Evolutionary conservation across 306 rosid species (phyloP), one percentile per base, ranked within the genome.

Genomic region (Geum urbanum): DNA sequence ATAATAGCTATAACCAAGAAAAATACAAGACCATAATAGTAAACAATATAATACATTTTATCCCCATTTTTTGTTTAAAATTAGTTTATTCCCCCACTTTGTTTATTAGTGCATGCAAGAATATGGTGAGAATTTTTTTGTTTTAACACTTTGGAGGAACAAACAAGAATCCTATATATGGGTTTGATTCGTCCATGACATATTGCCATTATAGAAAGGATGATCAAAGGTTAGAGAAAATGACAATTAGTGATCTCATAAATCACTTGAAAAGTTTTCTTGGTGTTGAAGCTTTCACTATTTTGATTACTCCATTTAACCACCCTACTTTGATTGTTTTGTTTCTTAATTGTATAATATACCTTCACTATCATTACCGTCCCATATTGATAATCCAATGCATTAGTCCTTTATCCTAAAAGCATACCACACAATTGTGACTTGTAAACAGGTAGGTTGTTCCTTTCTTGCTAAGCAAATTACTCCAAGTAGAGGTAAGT

Each of bases 61-160:
- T 1, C 14, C 44, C 40, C 64, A 58, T 43, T 32, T 1, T 58
- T 10, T 12, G 35, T 5, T 0, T 1, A 56, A 55, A 55, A 20
- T 7, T 56, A 24, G 62, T 39, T 55, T 55, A 52, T 52, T 54
- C n/a, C 9, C n/a, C 16, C 40, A 1, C 40, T 32, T 1, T 53
- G 11, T 56, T 8, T 12, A 56, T 11, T 22, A 56, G 62, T 56
- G 62, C 62, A 27, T 57, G 63, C 41, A 57, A 57, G 63, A 57
- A 57, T 12, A 57, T 56, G n/a, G n/a, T n/a, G 27, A 24, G n/a
- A 10, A 32, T 37, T 55, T 22, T 22, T 14, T 5, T 55, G 61
- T 10, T 27, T 54, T 20, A 0, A 8, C 35, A 54, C 10, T 54
- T 58, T 32, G 16, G 18, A 58, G 43, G 37, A 4, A 9, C 15